phyloP scores from a whole-genome alignment of 805 yeast species.

The Geotrichum ghanense region DNA sequence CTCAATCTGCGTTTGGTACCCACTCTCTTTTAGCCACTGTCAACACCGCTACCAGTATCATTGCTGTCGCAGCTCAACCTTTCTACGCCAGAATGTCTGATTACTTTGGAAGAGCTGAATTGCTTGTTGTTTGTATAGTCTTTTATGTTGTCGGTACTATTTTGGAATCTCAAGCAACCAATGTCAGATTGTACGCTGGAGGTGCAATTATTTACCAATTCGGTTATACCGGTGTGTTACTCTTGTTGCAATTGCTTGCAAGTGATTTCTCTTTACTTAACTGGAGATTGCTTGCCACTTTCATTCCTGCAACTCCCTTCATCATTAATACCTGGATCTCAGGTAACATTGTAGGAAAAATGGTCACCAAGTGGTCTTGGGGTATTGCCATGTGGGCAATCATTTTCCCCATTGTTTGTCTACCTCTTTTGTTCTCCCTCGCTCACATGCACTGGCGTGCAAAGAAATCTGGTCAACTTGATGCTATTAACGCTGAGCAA shows the following conservation, averaged over 20 bases:
- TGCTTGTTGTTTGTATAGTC: slow-evolving; percentile 37
- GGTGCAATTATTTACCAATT: slow-evolving; percentile 46
- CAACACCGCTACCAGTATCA: slow-evolving; percentile 44
- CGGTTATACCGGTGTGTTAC: slow-evolving; percentile 55
- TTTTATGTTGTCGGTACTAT: slow-evolving; percentile 55
- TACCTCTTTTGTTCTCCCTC: slow-evolving; percentile 46
- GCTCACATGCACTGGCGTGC: slow-evolving; percentile 48
- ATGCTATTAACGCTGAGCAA: background rate
- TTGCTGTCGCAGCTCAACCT: slow-evolving; percentile 58
- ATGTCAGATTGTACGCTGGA: slow-evolving; percentile 48
- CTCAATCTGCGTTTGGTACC: slow-evolving; percentile 41
- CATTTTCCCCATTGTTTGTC: slow-evolving; percentile 51
- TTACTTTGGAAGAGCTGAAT: slow-evolving; percentile 49
- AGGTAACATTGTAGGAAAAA: slow-evolving; percentile 37
- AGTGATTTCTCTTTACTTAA: slow-evolving; percentile 59
- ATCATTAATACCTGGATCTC: slow-evolving; percentile 71
- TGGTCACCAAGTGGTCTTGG: slow-evolving; percentile 47
- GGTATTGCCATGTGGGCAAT: slow-evolving; percentile 75
- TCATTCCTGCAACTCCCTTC: slow-evolving; percentile 59
- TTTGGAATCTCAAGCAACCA: slow-evolving; percentile 48
- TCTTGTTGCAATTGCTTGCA: slow-evolving; percentile 43
- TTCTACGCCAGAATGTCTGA: slow-evolving; percentile 54
- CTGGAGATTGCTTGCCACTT: slow-evolving; percentile 58
- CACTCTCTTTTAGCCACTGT: slow-evolving; percentile 52
- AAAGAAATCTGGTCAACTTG: slow-evolving; percentile 19